Base-by-base conservation (phyloP, 2,329 filamentous ascomycete genomes). In the Capronia americana region DNA sequence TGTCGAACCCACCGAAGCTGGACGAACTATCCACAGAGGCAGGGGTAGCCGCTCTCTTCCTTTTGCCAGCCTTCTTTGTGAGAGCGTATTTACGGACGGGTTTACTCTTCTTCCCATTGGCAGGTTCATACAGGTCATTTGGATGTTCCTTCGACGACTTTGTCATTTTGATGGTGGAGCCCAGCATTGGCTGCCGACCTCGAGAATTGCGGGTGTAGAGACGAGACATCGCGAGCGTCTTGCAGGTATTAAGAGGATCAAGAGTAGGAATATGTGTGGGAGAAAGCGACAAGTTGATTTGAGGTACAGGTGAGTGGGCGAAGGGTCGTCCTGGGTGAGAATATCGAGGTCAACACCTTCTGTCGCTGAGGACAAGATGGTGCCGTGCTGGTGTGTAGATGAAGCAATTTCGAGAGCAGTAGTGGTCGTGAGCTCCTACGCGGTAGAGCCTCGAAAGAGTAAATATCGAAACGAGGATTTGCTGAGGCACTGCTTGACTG, bases 331-430 rank as follows among this genome's bases (percentile, higher is more conserved):
- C 61, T 48, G 61, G 57, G 60, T 62, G 57, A 64, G 26, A 60
- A 67, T 38, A 61, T 67, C 61, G 68, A 66, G 48, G 57, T 59
- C 59, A 72, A 69, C 71, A 73, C 69, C 65, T 65, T 67, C 64
- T 69, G 71, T 70, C 69, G 62, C 63, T 14, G 32, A 66, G 57
- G 69, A 72, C 71, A 48, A 51, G 61, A 34, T 46, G 66, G 68
- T 72, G 70, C 76, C 77, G 76, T 74, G 70, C 70, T 75, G 70
- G 76, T 74, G 75, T 77, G 76, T 75, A 75, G 75, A 69, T 67
- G 76, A 78, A 77, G 78, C 86, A 89, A 87, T 89, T 89, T 86
- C 85, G 88, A 90, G 88, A 66, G 68, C 70, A 71, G 44, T 61
- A 61, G 63, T 62, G 53, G 71, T 69, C 69, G 71, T 73, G 77